Evolutionary conservation across 2,329 filamentous ascomycete species (phyloP), one percentile per base, ranked within the genome.

Genomic region (Elsinoe arachidis): DNA sequence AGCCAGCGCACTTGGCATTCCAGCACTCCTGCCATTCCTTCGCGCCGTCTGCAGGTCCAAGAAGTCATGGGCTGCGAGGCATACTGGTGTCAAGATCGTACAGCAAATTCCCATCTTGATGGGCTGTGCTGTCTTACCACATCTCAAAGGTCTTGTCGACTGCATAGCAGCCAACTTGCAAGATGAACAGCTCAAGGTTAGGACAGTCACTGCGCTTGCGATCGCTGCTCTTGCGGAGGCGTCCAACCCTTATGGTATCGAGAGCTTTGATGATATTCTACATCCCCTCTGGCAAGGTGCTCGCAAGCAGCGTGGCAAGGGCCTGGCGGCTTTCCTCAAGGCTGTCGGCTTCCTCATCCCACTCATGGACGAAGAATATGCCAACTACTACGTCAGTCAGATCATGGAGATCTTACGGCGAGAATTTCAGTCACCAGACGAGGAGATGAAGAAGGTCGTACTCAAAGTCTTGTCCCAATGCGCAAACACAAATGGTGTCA

Each of bases 381-480:
- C 93, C 73, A 97, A 96, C 70, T 99, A 99, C 75, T 99, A 99
- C 69, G 97, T 93, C 7, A 89, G 85, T 64, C 91, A 99, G 72
- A 96, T 99, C 67, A 97, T 99, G 92, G 93, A 97, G 72, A 97
- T 97, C 66, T 77, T 99, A 12, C 82, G 97, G 30, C 85, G 93
- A 66, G 93, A 99, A 69, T 99, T 99, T 68, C 88, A 90, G 5
- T 96, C 92, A 0, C 93, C 93, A 0, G 93, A 99, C 63, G 93
- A 99, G 72, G 93, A 99, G 73, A 99, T 99, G 93, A 99, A 97
- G 76, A 99, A 99, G 76, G 93, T 99, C 1, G 93, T 99, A 6
- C 77, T 99, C 59, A 97, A 97, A 74, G 93, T 99, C 26, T 85
- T 99, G 14, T 96, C 91, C 15, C 93, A 99, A 69, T 97, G 93